Conservation (phyloP, 169 alveolate species). For the Cryptosporidium baileyi region DNA sequence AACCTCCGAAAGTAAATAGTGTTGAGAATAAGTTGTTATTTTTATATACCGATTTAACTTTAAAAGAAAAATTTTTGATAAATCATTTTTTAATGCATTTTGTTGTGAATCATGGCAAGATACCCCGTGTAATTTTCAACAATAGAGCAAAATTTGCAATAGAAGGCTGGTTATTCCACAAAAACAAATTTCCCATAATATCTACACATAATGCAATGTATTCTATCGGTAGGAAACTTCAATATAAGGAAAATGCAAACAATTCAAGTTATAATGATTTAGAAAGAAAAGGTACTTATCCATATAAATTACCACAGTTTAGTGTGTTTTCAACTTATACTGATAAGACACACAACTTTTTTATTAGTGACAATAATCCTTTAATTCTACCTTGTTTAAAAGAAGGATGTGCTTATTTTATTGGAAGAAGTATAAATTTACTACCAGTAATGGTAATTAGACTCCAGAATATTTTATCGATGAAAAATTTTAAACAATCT, state of each 20-base stretch:
- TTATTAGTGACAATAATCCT: conserved; percentile 44
- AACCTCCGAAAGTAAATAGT: neutral
- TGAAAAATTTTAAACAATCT: conserved; percentile 41
- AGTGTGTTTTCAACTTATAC: neutral
- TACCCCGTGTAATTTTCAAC: conserved; percentile 35
- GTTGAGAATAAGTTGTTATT: neutral
- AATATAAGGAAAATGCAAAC: conserved; percentile 1
- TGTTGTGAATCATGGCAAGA: conserved; percentile 41
- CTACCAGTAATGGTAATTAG: conserved; percentile 39
- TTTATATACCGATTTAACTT: neutral
- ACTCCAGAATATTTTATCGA: conserved; percentile 4
- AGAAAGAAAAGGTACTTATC: neutral
- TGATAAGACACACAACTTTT: conserved; percentile 13
- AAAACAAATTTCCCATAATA: conserved; percentile 41
- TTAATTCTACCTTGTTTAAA: conserved; percentile 5
- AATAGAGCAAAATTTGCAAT: conserved; percentile 32
- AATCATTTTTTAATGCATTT: conserved; percentile 52
- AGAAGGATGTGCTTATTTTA: conserved; percentile 62
- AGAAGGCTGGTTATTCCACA: conserved; percentile 65
- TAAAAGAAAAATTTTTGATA: neutral
- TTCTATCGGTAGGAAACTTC: conserved; percentile 37
- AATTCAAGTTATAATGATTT: neutral
- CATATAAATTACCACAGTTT: conserved; percentile 36
- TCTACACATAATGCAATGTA: conserved; percentile 52
- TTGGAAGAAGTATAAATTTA: conserved; percentile 36